Evolutionary conservation across 2,329 filamentous ascomycete species (phyloP), one percentile per base, ranked within the genome.

Genomic region (Sporothrix globosa): DNA sequence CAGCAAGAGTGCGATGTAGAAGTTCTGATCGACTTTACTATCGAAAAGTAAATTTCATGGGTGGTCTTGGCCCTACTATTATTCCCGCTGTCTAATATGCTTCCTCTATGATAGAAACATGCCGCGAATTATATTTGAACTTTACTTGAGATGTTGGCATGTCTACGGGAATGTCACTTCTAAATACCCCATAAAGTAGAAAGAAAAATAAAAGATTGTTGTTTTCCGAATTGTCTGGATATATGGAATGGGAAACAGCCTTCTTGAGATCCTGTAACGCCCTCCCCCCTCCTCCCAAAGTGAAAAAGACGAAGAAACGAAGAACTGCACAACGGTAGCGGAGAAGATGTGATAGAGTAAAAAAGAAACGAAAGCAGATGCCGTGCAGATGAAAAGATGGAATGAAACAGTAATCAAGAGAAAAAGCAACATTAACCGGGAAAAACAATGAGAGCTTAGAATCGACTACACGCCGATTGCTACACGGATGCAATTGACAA

Each of bases 201-300:
- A 48, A 60, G 24, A 52, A 34, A 2, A 9, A 60, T 34, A 65
- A 17, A 53, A 34, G 5, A 34, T 34, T 7, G 6, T 34, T 41
- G 63, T 73, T 70, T 71, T 69, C 58, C 48, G 54, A 48, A 34
- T 68, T 70, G 69, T 71, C 70, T 71, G 70, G 72, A 72, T 73
- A 72, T 73, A 72, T 71, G 69, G 67, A 70, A 72, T 48, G 68
- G 60, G 41, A 70, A 52, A 69, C 67, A 41, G 48, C 70, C 69
- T 61, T 50, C 19, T 65, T 52, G 66, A 70, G 50, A 53, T 56
- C 65, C 24, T 52, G 24, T 41, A 68, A 70, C 71, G 68, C 71
- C 71, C n/a, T 27, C 60, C 60, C 44, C 4, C 34, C 30, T 30
- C 6, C 34, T 34, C 34, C 27, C 50, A 30, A 27, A 54, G 44